phyloP scores from a whole-genome alignment of 345 rosid genomes.

The Rubroshorea leprosula region DNA sequence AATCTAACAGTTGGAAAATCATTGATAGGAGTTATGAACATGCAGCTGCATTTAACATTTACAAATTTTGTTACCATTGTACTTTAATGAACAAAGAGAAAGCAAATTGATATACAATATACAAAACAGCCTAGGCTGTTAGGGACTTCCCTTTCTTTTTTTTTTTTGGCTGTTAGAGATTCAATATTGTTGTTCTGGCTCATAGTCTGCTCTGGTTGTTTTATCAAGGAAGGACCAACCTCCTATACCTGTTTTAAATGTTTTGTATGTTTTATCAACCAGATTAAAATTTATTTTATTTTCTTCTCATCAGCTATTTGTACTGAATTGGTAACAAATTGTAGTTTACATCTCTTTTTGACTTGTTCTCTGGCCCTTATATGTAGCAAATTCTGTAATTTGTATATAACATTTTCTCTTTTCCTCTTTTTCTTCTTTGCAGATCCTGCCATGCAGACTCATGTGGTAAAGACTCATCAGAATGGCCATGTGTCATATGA shows the following conservation, averaged over 20 bases:
- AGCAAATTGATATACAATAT: constrained; percentile 8
- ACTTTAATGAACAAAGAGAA: too few species aligned
- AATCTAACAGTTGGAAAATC: neutral
- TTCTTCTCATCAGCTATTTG: neutral
- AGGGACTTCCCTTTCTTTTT: too few species aligned
- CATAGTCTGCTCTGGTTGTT: neutral
- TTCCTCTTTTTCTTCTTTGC: constrained; percentile 19
- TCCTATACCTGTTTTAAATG: neutral
- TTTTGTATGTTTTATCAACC: constrained; percentile 1
- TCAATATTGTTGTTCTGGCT: neutral
- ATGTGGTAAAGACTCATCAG: constrained; percentile 55
- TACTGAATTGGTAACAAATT: constrained; percentile 1
- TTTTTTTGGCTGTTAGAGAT: too few species aligned
- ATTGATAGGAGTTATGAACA: neutral
- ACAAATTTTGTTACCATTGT: too few species aligned
- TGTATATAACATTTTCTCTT: too few species aligned
- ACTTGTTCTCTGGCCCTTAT: neutral
- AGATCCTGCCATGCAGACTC: constrained; percentile 77
- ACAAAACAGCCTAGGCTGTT: neutral
- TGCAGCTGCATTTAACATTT: neutral
- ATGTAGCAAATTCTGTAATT: neutral
- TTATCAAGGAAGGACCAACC: neutral
- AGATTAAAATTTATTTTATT: neutral
- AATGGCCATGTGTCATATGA: constrained; percentile 65
- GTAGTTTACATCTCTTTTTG: too few species aligned